Base-by-base conservation (phyloP, 2,329 filamentous ascomycete species). In the Trichoderma sp. region DNA sequence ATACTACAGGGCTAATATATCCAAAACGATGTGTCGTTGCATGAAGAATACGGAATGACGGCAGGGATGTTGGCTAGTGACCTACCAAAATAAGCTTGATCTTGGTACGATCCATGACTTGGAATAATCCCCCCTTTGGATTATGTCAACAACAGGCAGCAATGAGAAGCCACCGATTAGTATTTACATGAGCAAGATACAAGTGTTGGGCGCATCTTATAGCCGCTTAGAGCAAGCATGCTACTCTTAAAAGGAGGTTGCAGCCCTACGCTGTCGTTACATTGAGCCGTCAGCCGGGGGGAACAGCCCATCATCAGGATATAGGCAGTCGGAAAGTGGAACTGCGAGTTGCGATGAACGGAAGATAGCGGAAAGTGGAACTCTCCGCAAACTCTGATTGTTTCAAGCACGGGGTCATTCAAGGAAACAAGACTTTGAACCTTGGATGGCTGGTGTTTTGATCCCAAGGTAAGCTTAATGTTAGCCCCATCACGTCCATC, bases 81-180 rank as follows among this genome's bases (percentile, higher is more conserved):
- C 63, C 43, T 66, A 55, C 63, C 63, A 23, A 34, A 66, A 55
- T 66, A 66, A 66, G 63, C 63, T 66, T 66, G 47, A 66, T 66
- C 30, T 66, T 55, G 43, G 8, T 26, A 12, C 30, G 32, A n/a
- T 36, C 58, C n/a, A 61, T 36, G 32, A 30, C 17, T 39, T 36
- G 58, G 32, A 61, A 23, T 2, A 20, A 20, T 9, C 9, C 30
- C 32, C 9, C 58, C 32, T 15, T 61, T 61, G n/a, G n/a, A 11
- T 61, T 61, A 61, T 61, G n/a, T 13, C 36, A 20, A 23, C n/a
- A 61, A 36, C 6, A 36, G n/a, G n/a, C 58, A 23, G n/a, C 32
- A 61, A 7, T n/a, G 6, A 17, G 17, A n/a, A 23, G 7, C 20
- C n/a, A 15, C 9, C 2, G n/a, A 36, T 36, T 34, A 23, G n/a